These are phyloP conservation scores for Nematocida homosporus DNA, from an alignment of 371 early-diverging fungal genomes.

Conservation along the genomic window DNA sequence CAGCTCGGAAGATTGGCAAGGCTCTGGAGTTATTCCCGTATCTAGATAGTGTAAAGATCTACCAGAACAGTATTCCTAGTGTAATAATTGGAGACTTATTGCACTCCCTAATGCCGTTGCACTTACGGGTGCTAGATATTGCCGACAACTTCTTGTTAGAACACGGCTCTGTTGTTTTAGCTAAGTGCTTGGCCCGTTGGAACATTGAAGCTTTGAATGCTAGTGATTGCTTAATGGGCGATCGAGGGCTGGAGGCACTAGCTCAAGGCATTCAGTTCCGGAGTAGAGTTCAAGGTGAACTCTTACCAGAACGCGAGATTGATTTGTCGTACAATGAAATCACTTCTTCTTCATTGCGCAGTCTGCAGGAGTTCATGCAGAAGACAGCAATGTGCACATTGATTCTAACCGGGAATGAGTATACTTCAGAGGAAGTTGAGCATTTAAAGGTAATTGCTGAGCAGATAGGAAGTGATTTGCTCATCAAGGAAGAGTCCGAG, in stretches of 20 bases:
- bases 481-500: conserved; percentile 47
- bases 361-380: conserved; percentile 43
- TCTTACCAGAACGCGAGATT: conserved; percentile 51
- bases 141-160: conserved; percentile 66
- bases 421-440: conserved; percentile 47
- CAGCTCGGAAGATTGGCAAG: conserved; percentile 56
- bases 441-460: conserved; percentile 32
- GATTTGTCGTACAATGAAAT: conserved; percentile 68
- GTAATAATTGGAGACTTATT: conserved; percentile 60
- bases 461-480: conserved; percentile 26
- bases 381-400: conserved; percentile 50
- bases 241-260: conserved; percentile 62
- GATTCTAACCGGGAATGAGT: conserved; percentile 64
- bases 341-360: conserved; percentile 54
- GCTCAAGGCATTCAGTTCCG: conserved; percentile 36
- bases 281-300: conserved; percentile 29
- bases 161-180: conserved; percentile 59
- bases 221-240: conserved; percentile 62
- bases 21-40: conserved; percentile 58
- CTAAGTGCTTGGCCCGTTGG: conserved; percentile 52
- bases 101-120: conserved; percentile 15
- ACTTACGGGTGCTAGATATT: conserved; percentile 64
- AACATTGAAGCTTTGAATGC: conserved; percentile 59
- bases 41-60: conserved; percentile 62
- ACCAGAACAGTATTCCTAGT: conserved; percentile 66